Evolutionary conservation across 257 asterid species (phyloP).

Genomic region (Nicotiana attenuata): DNA sequence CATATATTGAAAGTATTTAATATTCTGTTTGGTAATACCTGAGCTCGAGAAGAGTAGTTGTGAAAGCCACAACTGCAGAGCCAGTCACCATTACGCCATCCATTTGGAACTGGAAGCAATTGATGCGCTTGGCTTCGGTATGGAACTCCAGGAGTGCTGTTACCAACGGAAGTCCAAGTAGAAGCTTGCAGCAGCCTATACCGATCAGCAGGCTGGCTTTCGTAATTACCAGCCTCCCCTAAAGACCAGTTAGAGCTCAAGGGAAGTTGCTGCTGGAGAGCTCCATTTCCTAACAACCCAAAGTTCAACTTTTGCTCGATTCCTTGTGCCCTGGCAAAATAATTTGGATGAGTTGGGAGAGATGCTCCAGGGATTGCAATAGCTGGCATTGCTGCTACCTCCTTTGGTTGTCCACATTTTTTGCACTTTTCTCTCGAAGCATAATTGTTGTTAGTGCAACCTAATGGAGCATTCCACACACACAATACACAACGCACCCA

Average conservation of each 20-base stretch:
- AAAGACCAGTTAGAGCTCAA: conserved; percentile 58
- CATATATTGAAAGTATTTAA: conserved; percentile 1
- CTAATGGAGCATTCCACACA: conserved; percentile 83
- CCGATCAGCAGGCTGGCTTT: conserved; percentile 36
- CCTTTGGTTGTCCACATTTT: conserved; percentile 96
- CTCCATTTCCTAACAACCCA: conserved; percentile 33
- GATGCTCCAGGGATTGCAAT: conserved; percentile 79
- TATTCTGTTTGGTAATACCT: conserved; percentile 37
- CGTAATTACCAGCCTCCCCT: conserved; percentile 45
- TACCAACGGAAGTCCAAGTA: conserved; percentile 42
- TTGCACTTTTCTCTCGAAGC: conserved; percentile 97
- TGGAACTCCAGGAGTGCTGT: conserved; percentile 38
- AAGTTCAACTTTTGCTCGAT: conserved; percentile 43
- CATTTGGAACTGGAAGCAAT: conserved; percentile 47
- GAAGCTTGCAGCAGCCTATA: conserved; percentile 52
- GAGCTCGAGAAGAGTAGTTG: conserved; percentile 75
- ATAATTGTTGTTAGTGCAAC: conserved; percentile 99
- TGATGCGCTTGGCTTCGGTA: conserved; percentile 39
- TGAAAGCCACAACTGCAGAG: conserved; percentile 86
- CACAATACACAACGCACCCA: conserved; percentile 76
- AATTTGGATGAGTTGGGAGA: conserved; percentile 71
- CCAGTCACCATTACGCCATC: conserved; percentile 94
- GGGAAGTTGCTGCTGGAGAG: conserved; percentile 52
- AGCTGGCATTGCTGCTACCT: conserved; percentile 93
- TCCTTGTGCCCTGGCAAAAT: conserved; percentile 77